phyloP scores from a whole-genome alignment of 2,329 filamentous ascomycete species.

The Fusarium cyanostomum region DNA sequence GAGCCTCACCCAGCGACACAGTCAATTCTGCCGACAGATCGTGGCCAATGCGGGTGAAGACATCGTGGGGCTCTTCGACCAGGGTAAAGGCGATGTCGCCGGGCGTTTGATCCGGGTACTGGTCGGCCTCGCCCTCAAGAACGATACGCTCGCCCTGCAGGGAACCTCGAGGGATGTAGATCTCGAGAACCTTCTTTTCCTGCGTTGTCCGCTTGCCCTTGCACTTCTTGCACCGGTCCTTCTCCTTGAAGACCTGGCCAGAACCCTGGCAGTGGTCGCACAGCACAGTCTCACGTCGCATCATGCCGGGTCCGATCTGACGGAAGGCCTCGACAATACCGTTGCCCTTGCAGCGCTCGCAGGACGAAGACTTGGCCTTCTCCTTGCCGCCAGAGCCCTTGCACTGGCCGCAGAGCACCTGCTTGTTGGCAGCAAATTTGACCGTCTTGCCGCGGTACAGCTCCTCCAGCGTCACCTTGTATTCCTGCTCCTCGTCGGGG shows the following conservation, averaged over 20 bases:
- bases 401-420: conserved; percentile 86
- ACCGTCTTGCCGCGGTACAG: conserved; percentile 99
- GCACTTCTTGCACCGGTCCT: conserved; percentile 99
- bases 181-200: conserved; percentile 92
- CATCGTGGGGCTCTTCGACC: conserved; percentile 80
- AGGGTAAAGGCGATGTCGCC: conserved; percentile 94
- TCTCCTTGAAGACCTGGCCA: conserved; percentile 91
- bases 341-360: conserved; percentile 83
- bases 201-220: conserved; percentile 89
- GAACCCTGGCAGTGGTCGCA: conserved; percentile 87
- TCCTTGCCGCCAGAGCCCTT: conserved; percentile 92
- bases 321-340: conserved; percentile 81
- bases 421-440: conserved; percentile 95
- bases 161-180: conserved; percentile 92
- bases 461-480: conserved; percentile 91
- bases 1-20: conserved; percentile 82
- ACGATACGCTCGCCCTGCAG: conserved; percentile 90
- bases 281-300: conserved; percentile 79
- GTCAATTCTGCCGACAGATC: conserved; percentile 86
- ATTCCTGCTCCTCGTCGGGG: conserved; percentile 86
- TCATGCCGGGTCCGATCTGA: conserved; percentile 85
- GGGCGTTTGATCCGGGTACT: conserved; percentile 86
- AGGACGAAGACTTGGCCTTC: conserved; percentile 84
- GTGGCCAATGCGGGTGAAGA: conserved; percentile 83
- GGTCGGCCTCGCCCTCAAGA: conserved; percentile 92